Base-by-base conservation (phyloP, 257 asterid species). In the Fraxinus anomala region DNA sequence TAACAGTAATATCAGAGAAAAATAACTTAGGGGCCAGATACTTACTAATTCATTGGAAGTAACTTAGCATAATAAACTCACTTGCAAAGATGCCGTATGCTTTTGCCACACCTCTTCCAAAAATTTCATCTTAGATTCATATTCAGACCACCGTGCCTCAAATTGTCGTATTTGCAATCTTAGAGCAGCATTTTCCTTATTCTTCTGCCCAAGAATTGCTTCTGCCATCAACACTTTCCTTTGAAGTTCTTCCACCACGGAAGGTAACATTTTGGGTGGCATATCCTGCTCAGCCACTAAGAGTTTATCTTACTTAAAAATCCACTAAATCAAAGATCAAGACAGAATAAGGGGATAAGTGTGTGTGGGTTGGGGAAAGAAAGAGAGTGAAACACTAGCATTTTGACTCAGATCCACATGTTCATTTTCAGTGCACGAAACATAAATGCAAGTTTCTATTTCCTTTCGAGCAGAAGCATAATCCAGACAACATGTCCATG, bases 31-130 rank as follows among this genome's bases (percentile, higher is more conserved):
- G 21, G 19, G 39, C 34, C 59, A 36, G 26, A 68, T 19, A 66
- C 0, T 40, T 19, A 66, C 0, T 40, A 40, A 40, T 40, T 40
- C 14, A 16, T 40, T 2, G 33, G 49, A 40, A 40, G 49, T 40
- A 40, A 40, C 47, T 40, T 40, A 11, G 42, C 44, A 68, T 17
- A 34, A 77, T 59, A 23, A 68, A 86, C 90, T 80, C 74, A 90
- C 97, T 81, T 90, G 94, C 81, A 89, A 80, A 61, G 92, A 85
- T 73, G 85, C 71, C 77, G 89, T 83, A 87, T 90, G 94, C 76
- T 85, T 89, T 82, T 90, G 89, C 92, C 96, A 92, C 77, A 73
- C 80, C 36, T 82, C 89, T 85, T 90, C 94, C 84, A 86, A 59
- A 47, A 87, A 88, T 85, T 85, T 87, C 92, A 89, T 88, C 85